A percentile compares a stretch with the other conserved stretches of the same genome.
Evolutionary conservation across 768 basidiomycete species (phyloP).

Genomic region (Kwoniella europaea): DNA sequence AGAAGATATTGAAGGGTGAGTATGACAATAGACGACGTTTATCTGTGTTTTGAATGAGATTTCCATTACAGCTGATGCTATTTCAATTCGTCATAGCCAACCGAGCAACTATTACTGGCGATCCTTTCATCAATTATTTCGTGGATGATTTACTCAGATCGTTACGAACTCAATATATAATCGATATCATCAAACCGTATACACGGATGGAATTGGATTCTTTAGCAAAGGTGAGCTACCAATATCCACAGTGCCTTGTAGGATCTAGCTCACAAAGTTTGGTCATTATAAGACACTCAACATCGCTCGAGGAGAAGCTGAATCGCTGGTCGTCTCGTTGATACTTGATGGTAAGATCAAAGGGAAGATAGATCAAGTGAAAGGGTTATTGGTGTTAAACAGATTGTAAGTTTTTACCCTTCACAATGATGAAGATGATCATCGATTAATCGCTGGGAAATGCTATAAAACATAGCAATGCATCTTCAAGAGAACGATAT

Average conservation of each 20-base stretch:
- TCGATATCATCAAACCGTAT: constrained; percentile 98
- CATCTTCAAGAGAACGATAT: constrained; percentile 21
- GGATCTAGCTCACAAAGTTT: too few relatives aligned
- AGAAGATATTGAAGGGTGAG: constrained; percentile 87
- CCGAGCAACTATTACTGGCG: constrained; percentile 92
- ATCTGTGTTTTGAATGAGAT: neutral
- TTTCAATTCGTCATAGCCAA: constrained; percentile 67
- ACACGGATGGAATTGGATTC: constrained; percentile 90
- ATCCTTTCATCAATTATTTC: constrained; percentile 89
- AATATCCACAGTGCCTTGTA: too few relatives aligned
- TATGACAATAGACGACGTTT: too few relatives aligned
- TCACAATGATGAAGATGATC: neutral
- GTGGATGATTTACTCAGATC: constrained; percentile 95
- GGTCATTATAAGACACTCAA: constrained; percentile 73
- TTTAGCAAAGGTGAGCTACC: constrained; percentile 75
- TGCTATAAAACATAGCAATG: constrained; percentile 10
- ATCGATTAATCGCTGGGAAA: neutral
- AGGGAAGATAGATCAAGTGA: constrained; percentile 94
- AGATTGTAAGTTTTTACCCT: constrained; percentile 63
- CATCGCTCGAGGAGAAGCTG: constrained; percentile 87
- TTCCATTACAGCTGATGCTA: neutral
- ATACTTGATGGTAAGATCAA: constrained; percentile 97
- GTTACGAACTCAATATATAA: constrained; percentile 92
- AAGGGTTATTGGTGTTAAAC: constrained; percentile 88
- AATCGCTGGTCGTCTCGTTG: constrained; percentile 87